Percentiles rank a stretch among this genome's conserved stretches.
Conservation (phyloP, 306 rosid genomes). For the Alnus glutinosa region DNA sequence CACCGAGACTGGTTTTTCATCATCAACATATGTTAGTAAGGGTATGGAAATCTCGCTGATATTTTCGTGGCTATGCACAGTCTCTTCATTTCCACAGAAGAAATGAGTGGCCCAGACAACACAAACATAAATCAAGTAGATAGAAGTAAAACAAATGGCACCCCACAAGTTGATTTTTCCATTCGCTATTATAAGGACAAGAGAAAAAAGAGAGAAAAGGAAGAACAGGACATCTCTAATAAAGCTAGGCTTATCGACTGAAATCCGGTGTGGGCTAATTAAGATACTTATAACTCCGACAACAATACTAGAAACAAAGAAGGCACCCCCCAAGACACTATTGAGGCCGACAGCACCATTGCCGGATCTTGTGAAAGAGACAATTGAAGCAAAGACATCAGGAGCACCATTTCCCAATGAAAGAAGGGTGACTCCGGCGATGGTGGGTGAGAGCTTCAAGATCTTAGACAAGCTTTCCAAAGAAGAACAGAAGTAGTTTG, state of each 20-base stretch:
- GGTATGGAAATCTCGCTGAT: constrained; percentile 36
- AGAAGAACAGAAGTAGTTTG: constrained; percentile 71
- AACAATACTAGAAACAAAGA: constrained; percentile 63
- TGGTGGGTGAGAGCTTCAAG: constrained; percentile 70
- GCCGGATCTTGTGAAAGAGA: constrained; percentile 56
- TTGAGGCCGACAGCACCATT: constrained; percentile 67
- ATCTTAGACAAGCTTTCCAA: constrained; percentile 62
- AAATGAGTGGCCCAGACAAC: too few relatives aligned
- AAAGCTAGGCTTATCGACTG: constrained; percentile 55
- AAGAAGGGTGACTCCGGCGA: constrained; percentile 90
- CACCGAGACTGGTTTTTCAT: constrained; percentile 21
- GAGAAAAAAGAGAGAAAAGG: constrained; percentile 52
- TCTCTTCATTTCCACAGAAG: too few relatives aligned
- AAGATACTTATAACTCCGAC: constrained; percentile 65
- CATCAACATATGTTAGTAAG: constrained; percentile 44
- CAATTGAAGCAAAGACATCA: constrained; percentile 34
- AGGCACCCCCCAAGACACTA: constrained; percentile 75
- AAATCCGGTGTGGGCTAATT: constrained; percentile 29
- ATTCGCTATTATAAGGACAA: constrained; percentile 48
- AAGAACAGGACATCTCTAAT: constrained; percentile 59
- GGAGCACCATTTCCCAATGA: constrained; percentile 78
- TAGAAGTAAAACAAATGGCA: too few relatives aligned
- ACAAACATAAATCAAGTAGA: too few relatives aligned
- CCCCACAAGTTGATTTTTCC: constrained; percentile 45
- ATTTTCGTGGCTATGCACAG: too few relatives aligned